Percentiles rank a stretch among this genome's conserved stretches.
These are phyloP conservation scores for Boletus bicolor DNA, from an alignment of 768 basidiomycete species.

Conservation along the genomic window DNA sequence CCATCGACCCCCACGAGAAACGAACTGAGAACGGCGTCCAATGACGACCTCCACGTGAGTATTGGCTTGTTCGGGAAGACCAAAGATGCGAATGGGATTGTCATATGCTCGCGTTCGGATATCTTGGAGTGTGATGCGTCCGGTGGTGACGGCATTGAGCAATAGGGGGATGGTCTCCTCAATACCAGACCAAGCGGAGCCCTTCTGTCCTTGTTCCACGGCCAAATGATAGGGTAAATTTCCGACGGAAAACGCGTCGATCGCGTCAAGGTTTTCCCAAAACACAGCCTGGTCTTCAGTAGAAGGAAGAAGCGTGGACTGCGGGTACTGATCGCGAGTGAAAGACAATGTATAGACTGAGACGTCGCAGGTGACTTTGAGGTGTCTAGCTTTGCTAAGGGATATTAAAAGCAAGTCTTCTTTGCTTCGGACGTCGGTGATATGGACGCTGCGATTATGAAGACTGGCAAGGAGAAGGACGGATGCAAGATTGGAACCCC, in stretches of 20 bases:
- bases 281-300: constrained; percentile 74
- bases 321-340: constrained; percentile 68
- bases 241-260: constrained; percentile 92
- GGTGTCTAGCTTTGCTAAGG: constrained; percentile 88
- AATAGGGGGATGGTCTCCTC: constrained; percentile 87
- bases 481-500: constrained; percentile 88
- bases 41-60: constrained; percentile 93
- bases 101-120: constrained; percentile 83
- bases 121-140: constrained; percentile 77
- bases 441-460: constrained; percentile 82
- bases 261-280: constrained; percentile 78
- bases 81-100: constrained; percentile 90
- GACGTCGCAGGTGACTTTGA: constrained; percentile 96
- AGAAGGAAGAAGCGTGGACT: constrained; percentile 62
- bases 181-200: constrained; percentile 73
- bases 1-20: constrained; percentile 56
- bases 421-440: constrained; percentile 81
- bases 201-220: constrained; percentile 52
- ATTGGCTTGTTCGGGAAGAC: constrained; percentile 78
- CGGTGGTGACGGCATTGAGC: constrained; percentile 78
- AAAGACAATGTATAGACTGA: constrained; percentile 92
- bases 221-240: constrained; percentile 77
- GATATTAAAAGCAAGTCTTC: constrained; percentile 90
- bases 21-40: constrained; percentile 65
- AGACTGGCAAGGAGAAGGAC: constrained; percentile 92